Conservation (phyloP, 306 rosid species). For the Carpinus fangiana region DNA sequence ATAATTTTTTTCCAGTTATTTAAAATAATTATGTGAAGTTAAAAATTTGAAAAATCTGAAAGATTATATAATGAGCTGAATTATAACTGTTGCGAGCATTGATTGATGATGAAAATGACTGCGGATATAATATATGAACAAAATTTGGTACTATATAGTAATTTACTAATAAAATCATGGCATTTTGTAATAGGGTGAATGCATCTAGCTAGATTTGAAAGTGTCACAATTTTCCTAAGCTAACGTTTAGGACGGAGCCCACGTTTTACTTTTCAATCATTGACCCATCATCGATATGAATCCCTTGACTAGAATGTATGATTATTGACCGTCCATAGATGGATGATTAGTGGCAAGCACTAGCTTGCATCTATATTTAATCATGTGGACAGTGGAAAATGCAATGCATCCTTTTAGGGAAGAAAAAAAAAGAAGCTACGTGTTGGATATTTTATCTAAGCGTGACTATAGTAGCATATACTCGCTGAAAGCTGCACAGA, state of each 20-base stretch:
- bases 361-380: background rate
- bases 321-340: background rate
- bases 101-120: background rate
- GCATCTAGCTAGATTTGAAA: background rate
- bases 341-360: background rate
- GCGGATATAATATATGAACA: background rate
- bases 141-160: background rate
- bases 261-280: conserved; percentile 1
- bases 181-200: background rate
- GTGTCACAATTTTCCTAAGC: background rate
- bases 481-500: no score
- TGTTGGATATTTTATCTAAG: background rate
- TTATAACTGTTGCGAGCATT: background rate
- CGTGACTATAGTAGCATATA: no score
- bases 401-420: no score
- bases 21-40: no score
- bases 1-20: no score
- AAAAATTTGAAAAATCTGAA: no score
- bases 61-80: no score
- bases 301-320: background rate
- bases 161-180: background rate
- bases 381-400: background rate
- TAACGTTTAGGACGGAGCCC: background rate
- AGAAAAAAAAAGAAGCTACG: background rate
- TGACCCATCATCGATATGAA: background rate